These are phyloP conservation scores for Nasturtium officinale DNA, from an alignment of 345 rosid genomes.

Conservation along the genomic window DNA sequence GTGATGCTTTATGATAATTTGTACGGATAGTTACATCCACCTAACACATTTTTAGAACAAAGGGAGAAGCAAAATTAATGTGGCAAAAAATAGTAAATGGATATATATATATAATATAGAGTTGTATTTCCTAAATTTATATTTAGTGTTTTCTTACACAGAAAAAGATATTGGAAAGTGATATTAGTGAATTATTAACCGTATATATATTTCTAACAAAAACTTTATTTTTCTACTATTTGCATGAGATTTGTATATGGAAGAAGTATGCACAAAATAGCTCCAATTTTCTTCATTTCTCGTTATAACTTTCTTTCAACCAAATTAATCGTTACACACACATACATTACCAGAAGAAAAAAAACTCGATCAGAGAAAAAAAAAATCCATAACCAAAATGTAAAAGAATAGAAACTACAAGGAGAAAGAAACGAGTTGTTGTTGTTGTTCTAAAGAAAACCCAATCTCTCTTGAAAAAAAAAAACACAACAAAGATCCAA, in stretches of 20 bases:
- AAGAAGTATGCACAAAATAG: background rate
- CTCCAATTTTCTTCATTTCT: constrained; percentile 6
- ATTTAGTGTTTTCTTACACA: background rate
- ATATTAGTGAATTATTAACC: background rate
- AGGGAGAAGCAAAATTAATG: too few relatives aligned
- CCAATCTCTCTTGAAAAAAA: constrained; percentile 8
- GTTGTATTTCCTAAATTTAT: background rate
- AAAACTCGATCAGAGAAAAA: background rate
- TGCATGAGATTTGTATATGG: constrained; percentile 1
- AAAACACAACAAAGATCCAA: background rate
- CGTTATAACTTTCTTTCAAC: background rate
- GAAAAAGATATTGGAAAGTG: background rate
- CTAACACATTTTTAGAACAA: too few relatives aligned
- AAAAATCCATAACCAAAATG: background rate
- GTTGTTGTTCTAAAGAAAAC: background rate
- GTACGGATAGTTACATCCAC: too few relatives aligned
- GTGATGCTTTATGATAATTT: too few relatives aligned
- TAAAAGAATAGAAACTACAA: background rate
- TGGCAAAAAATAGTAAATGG: too few relatives aligned
- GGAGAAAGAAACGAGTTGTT: background rate
- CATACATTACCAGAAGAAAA: constrained; percentile 4
- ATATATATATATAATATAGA: background rate
- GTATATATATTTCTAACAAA: background rate
- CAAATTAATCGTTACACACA: background rate
- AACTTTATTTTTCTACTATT: background rate